Evolutionary conservation across 2,329 filamentous ascomycete genomes (phyloP), one percentile per base, ranked within the genome.

Genomic region (Scedosporium dehoogii): DNA sequence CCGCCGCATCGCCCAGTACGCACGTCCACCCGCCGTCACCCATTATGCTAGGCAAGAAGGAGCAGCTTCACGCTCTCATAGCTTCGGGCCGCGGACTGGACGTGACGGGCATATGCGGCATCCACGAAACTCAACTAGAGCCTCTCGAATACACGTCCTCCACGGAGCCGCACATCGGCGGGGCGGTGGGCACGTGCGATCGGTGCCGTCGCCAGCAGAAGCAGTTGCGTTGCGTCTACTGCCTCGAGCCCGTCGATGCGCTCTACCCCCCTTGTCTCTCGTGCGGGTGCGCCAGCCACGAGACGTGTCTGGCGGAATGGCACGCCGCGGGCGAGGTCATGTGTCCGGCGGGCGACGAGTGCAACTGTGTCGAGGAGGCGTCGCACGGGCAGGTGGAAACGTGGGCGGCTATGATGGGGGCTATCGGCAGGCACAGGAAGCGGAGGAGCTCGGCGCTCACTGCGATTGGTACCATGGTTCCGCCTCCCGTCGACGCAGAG

Each of bases 281-380:
- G 10, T 88, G 85, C 65, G 85, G 85, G 12, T 88, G 85, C 66
- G 81, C 81, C 6, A 80, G 78, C 60, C 85, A 88, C 70, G 80
- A 85, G 56, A 71, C 74, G 7, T 88, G 85, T 65, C 75, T 85
- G 16, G 78, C 77, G 2, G 81, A 84, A 67, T 86, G 84, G 83
- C 81, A 85, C 66, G 78, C 75, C 6, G 77, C 78, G 5, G 81
- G 81, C 23, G 82, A 85, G 70, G 79, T 73, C 1, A 72, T 79
- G 57, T 88, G 85, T 62, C 83, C 85, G 0, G 85, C 83, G 0
- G 85, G 85, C 1, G 85, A 87, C 68, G 85, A 87, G 69, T 88
- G 85, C 68, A 76, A 82, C 63, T 88, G 85, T 67, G 76, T 81
- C 0, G 76, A 81, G 14, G 81, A 86, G 65, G 84, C 85, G 1